Evolutionary conservation across 495 filamentous ascomycete genomes (phyloP).

Genomic region (Penicillium bovifimosum): DNA sequence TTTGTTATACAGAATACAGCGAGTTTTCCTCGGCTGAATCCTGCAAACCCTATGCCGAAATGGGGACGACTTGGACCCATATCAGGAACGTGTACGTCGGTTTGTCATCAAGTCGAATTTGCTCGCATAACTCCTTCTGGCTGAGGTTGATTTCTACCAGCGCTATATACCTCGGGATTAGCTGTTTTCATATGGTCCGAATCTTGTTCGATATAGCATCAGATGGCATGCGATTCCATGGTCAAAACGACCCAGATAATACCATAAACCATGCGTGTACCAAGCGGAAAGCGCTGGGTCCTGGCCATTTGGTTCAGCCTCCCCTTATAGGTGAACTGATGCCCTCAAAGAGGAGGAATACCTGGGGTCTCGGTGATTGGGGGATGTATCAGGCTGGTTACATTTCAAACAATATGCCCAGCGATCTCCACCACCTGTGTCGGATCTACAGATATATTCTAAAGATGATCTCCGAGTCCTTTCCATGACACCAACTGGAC

Average conservation of each 20-base stretch:
- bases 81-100: slow-evolving; percentile 2
- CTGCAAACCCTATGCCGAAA: not conserved
- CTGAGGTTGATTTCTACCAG: slow-evolving; percentile 13
- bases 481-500: not conserved
- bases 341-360: not conserved
- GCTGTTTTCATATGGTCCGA: slow-evolving; percentile 8
- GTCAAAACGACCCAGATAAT: not conserved
- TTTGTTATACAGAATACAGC: not conserved
- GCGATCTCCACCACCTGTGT: not conserved
- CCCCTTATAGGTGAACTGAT: not conserved
- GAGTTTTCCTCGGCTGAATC: not conserved
- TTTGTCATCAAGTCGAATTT: not conserved
- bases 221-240: not conserved
- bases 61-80: not conserved
- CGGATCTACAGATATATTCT: not conserved
- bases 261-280: not conserved
- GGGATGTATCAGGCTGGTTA: not conserved
- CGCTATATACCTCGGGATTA: slow-evolving; percentile 12
- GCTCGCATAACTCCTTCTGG: slow-evolving; percentile 19
- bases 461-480: not conserved
- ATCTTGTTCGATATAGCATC: not conserved
- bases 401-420: not conserved
- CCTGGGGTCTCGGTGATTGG: not conserved
- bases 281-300: too few relatives aligned
- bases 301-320: too few relatives aligned